Base-by-base conservation (phyloP, 2,329 filamentous ascomycete species). In the Thermoascus crustaceus region DNA sequence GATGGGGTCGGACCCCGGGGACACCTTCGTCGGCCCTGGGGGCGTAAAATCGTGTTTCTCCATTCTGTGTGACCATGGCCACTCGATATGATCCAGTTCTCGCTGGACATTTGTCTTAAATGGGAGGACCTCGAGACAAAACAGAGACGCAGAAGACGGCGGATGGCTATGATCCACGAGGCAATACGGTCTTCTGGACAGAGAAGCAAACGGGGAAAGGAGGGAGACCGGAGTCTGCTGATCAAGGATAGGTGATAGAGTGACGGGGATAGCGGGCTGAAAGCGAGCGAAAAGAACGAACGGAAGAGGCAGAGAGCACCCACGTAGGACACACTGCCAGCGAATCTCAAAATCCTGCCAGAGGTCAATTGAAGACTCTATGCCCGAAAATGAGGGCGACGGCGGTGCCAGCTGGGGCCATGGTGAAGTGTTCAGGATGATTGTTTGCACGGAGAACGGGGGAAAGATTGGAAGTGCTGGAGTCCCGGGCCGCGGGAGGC, bases 21-120 rank as follows among this genome's bases (percentile, higher is more conserved):
- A 51, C 45, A 41, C 53, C 52, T 39, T 53, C 50, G 41, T 55
- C 50, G 51, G 44, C 53, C 43, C 46, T 39, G 40, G 48, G 48
- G 43, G 52, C 50, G 44, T 52, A 52, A 46, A 53, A 57, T 47
- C 50, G 56, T 54, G 48, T 43, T 41, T 49, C 52, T 50, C 53
- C 58, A 59, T 57, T 55, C 54, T 56, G 58, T 57, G 58, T 63
- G 61, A 62, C 60, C 61, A 64, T 64, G 57, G 60, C 58, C 61
- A 63, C 60, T 49, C 50, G 40, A 44, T 49, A 48, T 45, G 40
- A 54, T 44, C 47, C 51, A 55, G 53, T 48, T 50, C 53, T 49
- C 48, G 55, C 47, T 58, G 58, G 56, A 63, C 60, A 63, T 63
- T 63, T 53, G 58, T 59, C 52, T 48, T 43, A 41, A 30, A 36